Conservation (phyloP, 2,329 filamentous ascomycete genomes). For the Beauveria varroae region DNA sequence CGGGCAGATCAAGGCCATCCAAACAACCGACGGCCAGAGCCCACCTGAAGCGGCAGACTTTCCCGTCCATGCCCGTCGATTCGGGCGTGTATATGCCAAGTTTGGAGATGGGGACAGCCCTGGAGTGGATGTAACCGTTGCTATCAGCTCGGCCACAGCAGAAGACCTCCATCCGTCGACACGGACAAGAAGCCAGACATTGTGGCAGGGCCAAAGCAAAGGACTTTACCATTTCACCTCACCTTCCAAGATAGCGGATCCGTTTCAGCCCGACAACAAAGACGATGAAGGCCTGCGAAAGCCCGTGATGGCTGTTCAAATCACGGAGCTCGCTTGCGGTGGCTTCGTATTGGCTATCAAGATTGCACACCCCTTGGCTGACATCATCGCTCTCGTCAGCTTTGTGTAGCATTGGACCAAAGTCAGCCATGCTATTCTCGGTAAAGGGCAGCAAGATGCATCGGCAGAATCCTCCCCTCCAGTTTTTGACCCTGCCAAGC, state of each 20-base stretch:
- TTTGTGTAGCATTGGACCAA: slow-evolving; percentile 12
- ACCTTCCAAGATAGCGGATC: not conserved
- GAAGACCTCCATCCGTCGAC: no score
- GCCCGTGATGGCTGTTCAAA: slow-evolving; percentile 17
- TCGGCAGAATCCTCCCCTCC: no score
- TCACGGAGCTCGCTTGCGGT: slow-evolving; percentile 17
- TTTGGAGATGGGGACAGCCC: slow-evolving; percentile 15
- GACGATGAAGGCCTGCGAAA: not conserved
- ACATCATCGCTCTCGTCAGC: slow-evolving; percentile 15
- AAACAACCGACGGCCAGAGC: slow-evolving; percentile 9
- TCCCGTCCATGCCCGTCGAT: slow-evolving; percentile 16
- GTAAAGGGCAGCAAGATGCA: no score
- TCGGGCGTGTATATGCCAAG: slow-evolving; percentile 17
- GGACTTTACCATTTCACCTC: no score
- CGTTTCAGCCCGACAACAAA: not conserved
- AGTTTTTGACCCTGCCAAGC: no score
- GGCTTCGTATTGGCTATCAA: slow-evolving; percentile 17
- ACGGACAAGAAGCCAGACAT: no score
- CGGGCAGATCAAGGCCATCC: slow-evolving; percentile 15
- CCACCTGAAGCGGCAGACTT: slow-evolving; percentile 11
- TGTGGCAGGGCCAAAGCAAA: no score
- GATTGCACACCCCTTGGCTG: slow-evolving; percentile 18
- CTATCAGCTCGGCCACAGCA: no score
- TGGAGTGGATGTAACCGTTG: slow-evolving; percentile 15
- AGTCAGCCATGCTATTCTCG: no score